A percentile compares a stretch with the other conserved stretches of the same genome.
phyloP scores from a whole-genome alignment of 805 yeast genomes.

The Teunomyces atbi region DNA sequence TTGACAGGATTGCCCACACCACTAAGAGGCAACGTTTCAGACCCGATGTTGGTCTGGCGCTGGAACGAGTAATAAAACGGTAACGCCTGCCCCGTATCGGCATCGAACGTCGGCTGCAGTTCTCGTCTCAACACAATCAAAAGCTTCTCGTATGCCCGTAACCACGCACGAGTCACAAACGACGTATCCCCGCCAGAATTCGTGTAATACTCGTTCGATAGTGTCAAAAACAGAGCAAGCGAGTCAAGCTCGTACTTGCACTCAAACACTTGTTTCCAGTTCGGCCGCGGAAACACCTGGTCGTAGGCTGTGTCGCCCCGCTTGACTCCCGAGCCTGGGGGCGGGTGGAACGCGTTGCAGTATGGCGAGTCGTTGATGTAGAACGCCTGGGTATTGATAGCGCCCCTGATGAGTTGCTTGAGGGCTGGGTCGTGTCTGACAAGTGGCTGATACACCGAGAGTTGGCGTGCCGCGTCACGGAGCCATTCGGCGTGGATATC shows the following conservation, averaged over 20 bases:
- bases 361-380: slow-evolving; percentile 66
- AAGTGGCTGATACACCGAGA: slow-evolving; percentile 70
- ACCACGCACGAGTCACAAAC: slow-evolving; percentile 53
- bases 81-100: slow-evolving; percentile 45
- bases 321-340: slow-evolving; percentile 49
- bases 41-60: slow-evolving; percentile 69
- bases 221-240: slow-evolving; percentile 74
- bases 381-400: slow-evolving; percentile 74
- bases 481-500: slow-evolving; percentile 95
- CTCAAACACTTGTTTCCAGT: slow-evolving; percentile 74
- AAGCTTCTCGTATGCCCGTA: slow-evolving; percentile 52
- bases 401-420: slow-evolving; percentile 62
- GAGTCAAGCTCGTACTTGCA: slow-evolving; percentile 90
- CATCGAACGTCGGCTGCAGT: slow-evolving; percentile 57
- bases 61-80: slow-evolving; percentile 65
- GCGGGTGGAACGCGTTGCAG: slow-evolving; percentile 93
- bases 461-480: slow-evolving; percentile 81
- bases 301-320: slow-evolving; percentile 57
- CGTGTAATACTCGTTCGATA: slow-evolving; percentile 67
- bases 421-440: slow-evolving; percentile 50
- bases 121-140: slow-evolving; percentile 57
- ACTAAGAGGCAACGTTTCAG: slow-evolving; percentile 75
- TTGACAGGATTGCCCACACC: slow-evolving; percentile 88
- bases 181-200: slow-evolving; percentile 48
- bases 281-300: slow-evolving; percentile 64